A percentile compares a stretch with the other conserved stretches of the same genome.
These are phyloP conservation scores for Ceratocystis destructans DNA, from an alignment of 2,329 filamentous ascomycete species.

Conservation along the genomic window DNA sequence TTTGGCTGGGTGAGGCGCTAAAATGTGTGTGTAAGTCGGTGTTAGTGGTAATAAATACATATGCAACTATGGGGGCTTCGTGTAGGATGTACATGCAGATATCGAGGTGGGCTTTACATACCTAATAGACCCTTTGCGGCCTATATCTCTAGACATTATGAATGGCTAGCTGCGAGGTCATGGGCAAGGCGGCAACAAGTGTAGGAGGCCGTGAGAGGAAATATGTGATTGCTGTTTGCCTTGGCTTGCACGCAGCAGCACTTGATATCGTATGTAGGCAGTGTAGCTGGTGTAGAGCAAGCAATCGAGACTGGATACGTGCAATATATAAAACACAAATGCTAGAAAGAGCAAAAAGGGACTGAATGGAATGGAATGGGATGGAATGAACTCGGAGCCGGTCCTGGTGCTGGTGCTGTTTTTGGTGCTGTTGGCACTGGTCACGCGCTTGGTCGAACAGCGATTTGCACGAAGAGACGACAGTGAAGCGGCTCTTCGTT, in stretches of 20 bases:
- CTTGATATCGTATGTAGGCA: background rate
- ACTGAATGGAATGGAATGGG: background rate
- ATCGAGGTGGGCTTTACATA: background rate
- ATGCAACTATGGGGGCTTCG: background rate
- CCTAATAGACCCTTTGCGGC: slow-evolving; percentile 9
- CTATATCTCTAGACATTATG: slow-evolving; percentile 13
- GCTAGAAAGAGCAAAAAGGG: background rate
- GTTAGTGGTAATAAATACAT: background rate
- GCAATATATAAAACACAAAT: background rate
- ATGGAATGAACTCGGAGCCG: slow-evolving; percentile 2
- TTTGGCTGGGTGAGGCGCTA: background rate
- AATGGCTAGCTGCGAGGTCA: background rate
- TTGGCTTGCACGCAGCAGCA: background rate
- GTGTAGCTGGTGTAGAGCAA: too few species aligned
- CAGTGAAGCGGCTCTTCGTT: background rate
- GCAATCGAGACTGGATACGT: too few species aligned
- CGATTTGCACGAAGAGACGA: background rate
- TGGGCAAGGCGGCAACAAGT: background rate
- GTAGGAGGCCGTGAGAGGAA: background rate
- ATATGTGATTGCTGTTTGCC: background rate
- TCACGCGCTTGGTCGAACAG: background rate
- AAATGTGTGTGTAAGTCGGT: background rate
- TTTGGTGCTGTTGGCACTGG: background rate
- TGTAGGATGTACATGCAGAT: background rate
- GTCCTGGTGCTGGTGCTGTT: slow-evolving; percentile 1